These are phyloP conservation scores for Teratosphaeria zuluensis DNA, from an alignment of 2,329 filamentous ascomycete genomes.

Conservation along the genomic window DNA sequence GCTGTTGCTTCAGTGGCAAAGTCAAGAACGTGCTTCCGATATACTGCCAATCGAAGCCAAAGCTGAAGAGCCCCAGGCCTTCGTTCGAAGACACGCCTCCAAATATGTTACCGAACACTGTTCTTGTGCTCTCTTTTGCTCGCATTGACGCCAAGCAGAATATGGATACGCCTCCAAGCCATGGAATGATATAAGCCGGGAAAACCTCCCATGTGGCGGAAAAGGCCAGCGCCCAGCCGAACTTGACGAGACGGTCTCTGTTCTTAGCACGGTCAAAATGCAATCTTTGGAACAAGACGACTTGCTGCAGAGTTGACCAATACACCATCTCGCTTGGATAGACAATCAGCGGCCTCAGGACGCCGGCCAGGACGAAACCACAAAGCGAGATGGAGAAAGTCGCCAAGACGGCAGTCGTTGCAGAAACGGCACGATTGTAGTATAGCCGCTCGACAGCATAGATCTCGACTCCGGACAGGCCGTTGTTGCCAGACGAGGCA, in stretches of 20 bases:
- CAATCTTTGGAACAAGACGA: slow-evolving; percentile 20
- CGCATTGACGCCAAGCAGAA: slow-evolving; percentile 35
- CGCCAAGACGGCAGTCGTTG: not conserved
- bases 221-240: slow-evolving; percentile 28
- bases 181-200: slow-evolving; percentile 38
- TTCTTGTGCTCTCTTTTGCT: slow-evolving; percentile 26
- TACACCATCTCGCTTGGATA: not conserved
- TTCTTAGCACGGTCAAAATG: slow-evolving; percentile 29
- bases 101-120: slow-evolving; percentile 38
- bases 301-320: not conserved
- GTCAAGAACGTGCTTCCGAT: slow-evolving; percentile 28
- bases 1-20: slow-evolving; percentile 29
- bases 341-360: not conserved
- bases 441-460: slow-evolving; percentile 39
- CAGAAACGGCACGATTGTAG: slow-evolving; percentile 23
- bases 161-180: slow-evolving; percentile 32
- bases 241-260: slow-evolving; percentile 33
- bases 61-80: slow-evolving; percentile 32
- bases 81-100: slow-evolving; percentile 39
- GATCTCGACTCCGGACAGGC: slow-evolving; percentile 25
- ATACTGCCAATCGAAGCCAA: slow-evolving; percentile 39
- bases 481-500: slow-evolving; percentile 26
- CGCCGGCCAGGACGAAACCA: not conserved
- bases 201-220: slow-evolving; percentile 40
- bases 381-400: not conserved